Base-by-base conservation (phyloP, 352 stramenopile species). In the Phytopythium cucurbitacearum region DNA sequence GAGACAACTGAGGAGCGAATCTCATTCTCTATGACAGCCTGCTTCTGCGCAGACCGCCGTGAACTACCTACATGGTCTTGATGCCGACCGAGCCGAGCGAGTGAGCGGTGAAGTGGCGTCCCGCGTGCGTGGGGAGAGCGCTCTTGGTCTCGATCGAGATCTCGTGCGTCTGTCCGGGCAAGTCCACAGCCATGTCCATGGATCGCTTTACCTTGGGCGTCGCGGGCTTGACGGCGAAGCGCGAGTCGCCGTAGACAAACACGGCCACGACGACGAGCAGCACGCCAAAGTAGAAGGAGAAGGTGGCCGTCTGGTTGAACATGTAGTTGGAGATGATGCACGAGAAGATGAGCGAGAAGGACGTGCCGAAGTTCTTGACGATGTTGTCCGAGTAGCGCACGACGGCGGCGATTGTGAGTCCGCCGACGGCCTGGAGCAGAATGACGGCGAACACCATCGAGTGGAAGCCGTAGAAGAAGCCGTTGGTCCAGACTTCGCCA, bases 261-360 rank as follows among this genome's bases (percentile, higher is more conserved):
- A 95, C 83, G 1, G 85, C 89, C 9, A 66, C 69, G 32, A 94
- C 78, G 12, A 94, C 82, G 16, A 95, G 67, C 16, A 86, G 43
- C 3, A 92, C 83, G 32, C 85, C 83, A 13, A 72, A 64, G 73
- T 94, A 93, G 64, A 95, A 95, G 10, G 71, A 77, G 54, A 70
- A 65, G 13, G 79, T 60, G 3, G 83, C 79, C 15, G 70, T 80
- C 66, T 91, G 74, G 65, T 80, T 56, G 56, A 92, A 95, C 69
- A 95, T 87, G 66, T 90, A 90, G 67, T 94, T 93, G 59, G 85
- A 93, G 69, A 95, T 89, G 53, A 95, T 80, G 71, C 83, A 92
- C 57, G 80, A 92, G 36, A 95, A 78, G 58, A 95, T 79, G 52
- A 95, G 71, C 51, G 85, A 93, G 67, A 95, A 91, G 13, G 80